Evolutionary conservation across 1,284 basidiomycete genomes (phyloP), one percentile per base, ranked within the genome.

Genomic region (Prillingera fragicola): DNA sequence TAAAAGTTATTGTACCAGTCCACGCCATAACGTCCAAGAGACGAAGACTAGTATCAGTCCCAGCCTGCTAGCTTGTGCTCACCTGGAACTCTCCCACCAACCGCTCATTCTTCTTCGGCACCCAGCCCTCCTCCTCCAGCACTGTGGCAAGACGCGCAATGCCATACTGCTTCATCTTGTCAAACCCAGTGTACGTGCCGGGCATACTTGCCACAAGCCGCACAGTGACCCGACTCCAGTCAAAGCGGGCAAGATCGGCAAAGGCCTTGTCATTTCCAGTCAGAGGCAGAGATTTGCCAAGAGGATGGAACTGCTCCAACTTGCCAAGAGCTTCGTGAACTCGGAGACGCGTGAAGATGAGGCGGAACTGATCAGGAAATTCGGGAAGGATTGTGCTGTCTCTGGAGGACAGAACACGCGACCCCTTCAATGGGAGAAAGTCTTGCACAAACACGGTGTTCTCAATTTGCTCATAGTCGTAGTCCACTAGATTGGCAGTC

Each of bases 361-460:
- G 40, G 8, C 52, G 34, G 45, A 72, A 70, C 42, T 63, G 63
- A 3, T 40, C 17, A 6, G 66, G 56, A 27, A 70, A 59, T 38
- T 70, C 65, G 32, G 41, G 41, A 2, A 56, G 36, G 13, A 9
- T 26, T 17, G 5, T 15, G n/a, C 29, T 31, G n/a, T 7, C 29
- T 17, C 13, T 31, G n/a, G 29, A 19, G 4, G 33, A 17, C 14
- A n/a, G 21, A n/a, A 43, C 27, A 8, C 21, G 15, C 5, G 21
- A 17, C 7, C 42, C 42, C 9, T 36, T 33, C 7, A n/a, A n/a
- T 15, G 57, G 63, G 6, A 62, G 50, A 40, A 73, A 63, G 42
- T 73, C 71, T 49, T 73, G 71, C 4, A 71, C 57, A 51, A 68
- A 73, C 14, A 67, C 56, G 10, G 63, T 67, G 45, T 73, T 73